phyloP scores from a whole-genome alignment of 768 basidiomycete species.

The Leccinum arenicola region DNA sequence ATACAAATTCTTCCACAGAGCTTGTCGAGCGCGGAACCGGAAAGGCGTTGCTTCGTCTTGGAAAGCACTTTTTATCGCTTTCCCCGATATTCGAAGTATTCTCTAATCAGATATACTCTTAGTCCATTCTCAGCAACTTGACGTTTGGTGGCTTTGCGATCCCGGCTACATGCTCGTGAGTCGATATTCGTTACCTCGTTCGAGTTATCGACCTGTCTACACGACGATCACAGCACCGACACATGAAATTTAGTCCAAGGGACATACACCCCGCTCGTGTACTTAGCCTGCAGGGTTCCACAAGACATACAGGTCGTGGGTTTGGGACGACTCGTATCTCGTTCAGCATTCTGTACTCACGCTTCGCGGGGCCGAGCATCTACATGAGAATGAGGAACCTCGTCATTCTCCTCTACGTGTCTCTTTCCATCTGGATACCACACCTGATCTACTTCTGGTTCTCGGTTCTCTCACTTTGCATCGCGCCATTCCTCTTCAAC shows the following conservation, averaged over 20 bases:
- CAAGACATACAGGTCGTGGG: slow-evolving; percentile 70
- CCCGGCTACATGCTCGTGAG: too few species aligned
- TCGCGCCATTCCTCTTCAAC: slow-evolving; percentile 98
- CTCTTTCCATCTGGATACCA: slow-evolving; percentile 89
- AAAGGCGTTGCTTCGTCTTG: slow-evolving; percentile 89
- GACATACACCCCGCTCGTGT: too few species aligned
- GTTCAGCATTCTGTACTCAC: slow-evolving; percentile 95
- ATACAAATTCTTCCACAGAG: slow-evolving; percentile 46
- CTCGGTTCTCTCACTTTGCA: slow-evolving; percentile 89
- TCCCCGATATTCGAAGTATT: slow-evolving; percentile 99
- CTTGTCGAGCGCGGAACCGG: slow-evolving; percentile 95
- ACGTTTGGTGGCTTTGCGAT: slow-evolving; percentile 31
- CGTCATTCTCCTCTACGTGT: slow-evolving; percentile 84
- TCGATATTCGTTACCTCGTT: too few species aligned
- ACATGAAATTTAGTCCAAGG: too few species aligned
- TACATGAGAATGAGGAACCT: slow-evolving; percentile 98
- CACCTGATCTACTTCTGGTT: slow-evolving; percentile 99
- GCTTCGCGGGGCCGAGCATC: slow-evolving; percentile 99
- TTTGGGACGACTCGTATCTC: slow-evolving; percentile 96
- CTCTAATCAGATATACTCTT: slow-evolving; percentile 97
- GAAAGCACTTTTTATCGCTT: slow-evolving; percentile 94
- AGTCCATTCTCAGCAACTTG: slow-evolving; percentile 95
- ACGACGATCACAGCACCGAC: too few species aligned
- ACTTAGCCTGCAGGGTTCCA: too few species aligned
- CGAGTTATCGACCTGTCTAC: too few species aligned